Evolutionary conservation across 2,329 filamentous ascomycete genomes (phyloP).

Genomic region (Cladophialophora exuberans): DNA sequence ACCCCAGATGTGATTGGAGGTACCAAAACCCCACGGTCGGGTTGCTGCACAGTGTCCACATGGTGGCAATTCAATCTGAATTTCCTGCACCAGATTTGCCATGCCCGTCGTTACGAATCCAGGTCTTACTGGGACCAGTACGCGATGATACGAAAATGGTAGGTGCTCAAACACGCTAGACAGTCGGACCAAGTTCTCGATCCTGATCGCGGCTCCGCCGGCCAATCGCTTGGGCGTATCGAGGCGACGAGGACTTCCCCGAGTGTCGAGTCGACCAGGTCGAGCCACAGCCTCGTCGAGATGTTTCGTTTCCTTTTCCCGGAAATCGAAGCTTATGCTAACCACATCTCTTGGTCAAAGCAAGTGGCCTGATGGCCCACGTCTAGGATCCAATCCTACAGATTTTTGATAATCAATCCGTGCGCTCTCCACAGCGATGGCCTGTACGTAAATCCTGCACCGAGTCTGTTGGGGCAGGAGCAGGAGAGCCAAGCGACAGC

Average conservation of each 20-base stretch:
- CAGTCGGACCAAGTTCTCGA: no score
- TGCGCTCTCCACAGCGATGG: not conserved
- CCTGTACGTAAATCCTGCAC: slow-evolving; percentile 11
- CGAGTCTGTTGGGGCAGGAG: not conserved
- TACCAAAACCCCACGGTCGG: no score
- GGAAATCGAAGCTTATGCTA: slow-evolving; percentile 10
- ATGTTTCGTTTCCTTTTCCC: not conserved
- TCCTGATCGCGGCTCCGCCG: not conserved
- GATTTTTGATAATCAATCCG: not conserved
- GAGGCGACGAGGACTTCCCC: not conserved
- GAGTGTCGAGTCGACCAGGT: slow-evolving; percentile 4
- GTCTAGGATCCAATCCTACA: not conserved
- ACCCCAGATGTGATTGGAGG: not conserved
- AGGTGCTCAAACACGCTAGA: no score
- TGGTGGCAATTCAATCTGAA: not conserved
- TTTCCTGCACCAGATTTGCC: not conserved
- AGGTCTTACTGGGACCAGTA: no score
- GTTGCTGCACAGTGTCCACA: not conserved
- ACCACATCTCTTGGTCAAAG: slow-evolving; percentile 1
- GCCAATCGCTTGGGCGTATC: not conserved
- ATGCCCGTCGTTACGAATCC: no score
- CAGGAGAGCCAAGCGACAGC: not conserved
- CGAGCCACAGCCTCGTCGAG: slow-evolving; percentile 11
- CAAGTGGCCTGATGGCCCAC: not conserved
- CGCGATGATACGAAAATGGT: no score